A percentile compares a stretch with the other conserved stretches of the same genome.
phyloP scores from a whole-genome alignment of 83 land plant species.

The Diphasiastrum complanatum region DNA sequence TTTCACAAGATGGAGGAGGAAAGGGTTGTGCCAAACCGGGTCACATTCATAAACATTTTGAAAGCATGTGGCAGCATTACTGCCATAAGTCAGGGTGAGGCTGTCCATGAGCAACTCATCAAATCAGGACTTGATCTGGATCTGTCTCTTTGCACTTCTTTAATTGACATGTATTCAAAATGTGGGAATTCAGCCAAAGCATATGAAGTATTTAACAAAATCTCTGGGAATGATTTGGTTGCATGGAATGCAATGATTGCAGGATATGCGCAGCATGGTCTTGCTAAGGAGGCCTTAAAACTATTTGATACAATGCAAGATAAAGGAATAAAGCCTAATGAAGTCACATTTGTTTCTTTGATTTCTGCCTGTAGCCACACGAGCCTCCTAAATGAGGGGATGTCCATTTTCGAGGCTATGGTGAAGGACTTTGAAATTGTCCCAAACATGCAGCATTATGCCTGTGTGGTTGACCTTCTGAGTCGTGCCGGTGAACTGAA shows the following conservation, averaged over 20 bases:
- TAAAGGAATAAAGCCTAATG: slow-evolving; percentile 36
- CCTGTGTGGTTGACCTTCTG: slow-evolving; percentile 3
- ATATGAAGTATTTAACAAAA: slow-evolving; percentile 29
- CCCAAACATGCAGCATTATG: slow-evolving; percentile 10
- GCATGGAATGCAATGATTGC: slow-evolving; percentile 77
- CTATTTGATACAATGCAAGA: slow-evolving; percentile 47
- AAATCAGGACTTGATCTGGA: slow-evolving; percentile 48
- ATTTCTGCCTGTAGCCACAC: slow-evolving; percentile 77
- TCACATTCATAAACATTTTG: slow-evolving; percentile 52
- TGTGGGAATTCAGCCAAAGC: slow-evolving; percentile 40
- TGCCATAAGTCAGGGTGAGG: slow-evolving; percentile 45
- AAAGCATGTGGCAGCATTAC: slow-evolving; percentile 48
- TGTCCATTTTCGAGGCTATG: slow-evolving; percentile 10
- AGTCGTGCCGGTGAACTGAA: slow-evolving; percentile 5
- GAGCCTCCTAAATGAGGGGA: slow-evolving; percentile 54
- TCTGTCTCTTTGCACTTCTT: slow-evolving; percentile 49
- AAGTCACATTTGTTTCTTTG: slow-evolving; percentile 51
- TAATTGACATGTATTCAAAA: slow-evolving; percentile 71
- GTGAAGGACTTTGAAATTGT: neutral
- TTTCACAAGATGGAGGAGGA: slow-evolving; percentile 42
- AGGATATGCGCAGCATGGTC: slow-evolving; percentile 45
- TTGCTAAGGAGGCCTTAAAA: slow-evolving; percentile 42
- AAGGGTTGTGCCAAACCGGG: slow-evolving; percentile 51
- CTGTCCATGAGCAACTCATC: slow-evolving; percentile 45
- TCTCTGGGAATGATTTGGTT: slow-evolving; percentile 42